A percentile compares a stretch with the other conserved stretches of the same genome.
These are phyloP conservation scores for Neonectria punicea DNA, from an alignment of 2,329 filamentous ascomycete species.

Conservation along the genomic window DNA sequence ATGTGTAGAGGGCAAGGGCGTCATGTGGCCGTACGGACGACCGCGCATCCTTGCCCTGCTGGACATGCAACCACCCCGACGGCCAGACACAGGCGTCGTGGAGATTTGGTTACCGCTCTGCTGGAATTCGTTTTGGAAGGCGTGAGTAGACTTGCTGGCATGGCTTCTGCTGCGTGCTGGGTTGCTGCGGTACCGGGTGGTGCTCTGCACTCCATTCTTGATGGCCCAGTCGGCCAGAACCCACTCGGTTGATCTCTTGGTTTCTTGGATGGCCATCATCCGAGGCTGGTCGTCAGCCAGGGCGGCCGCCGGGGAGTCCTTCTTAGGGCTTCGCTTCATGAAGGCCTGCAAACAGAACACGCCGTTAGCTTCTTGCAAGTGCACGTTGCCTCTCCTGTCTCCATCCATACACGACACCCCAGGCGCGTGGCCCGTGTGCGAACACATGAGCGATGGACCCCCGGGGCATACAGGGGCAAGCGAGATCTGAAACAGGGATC, in stretches of 20 bases:
- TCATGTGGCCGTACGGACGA: conserved; percentile 34
- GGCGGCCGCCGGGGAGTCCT: conserved; percentile 40
- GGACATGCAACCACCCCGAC: conserved; percentile 48
- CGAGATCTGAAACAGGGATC: conserved; percentile 28
- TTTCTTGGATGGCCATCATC: conserved; percentile 44
- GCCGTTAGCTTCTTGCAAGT: conserved; percentile 28
- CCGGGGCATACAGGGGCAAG: conserved; percentile 16
- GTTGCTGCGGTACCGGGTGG: conserved; percentile 77
- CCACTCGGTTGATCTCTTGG: conserved; percentile 81
- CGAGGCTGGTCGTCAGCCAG: conserved; percentile 17
- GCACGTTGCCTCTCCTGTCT: background rate
- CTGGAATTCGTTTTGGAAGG: conserved; percentile 30
- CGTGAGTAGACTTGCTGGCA: conserved; percentile 27
- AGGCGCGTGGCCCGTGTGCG: conserved; percentile 24
- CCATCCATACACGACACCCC: background rate
- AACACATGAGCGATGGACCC: conserved; percentile 14
- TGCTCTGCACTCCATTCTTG: conserved; percentile 80
- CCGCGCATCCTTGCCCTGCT: conserved; percentile 41
- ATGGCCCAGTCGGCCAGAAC: conserved; percentile 77
- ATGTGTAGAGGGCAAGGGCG: conserved; percentile 36
- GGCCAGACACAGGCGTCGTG: conserved; percentile 46
- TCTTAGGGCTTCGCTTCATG: conserved; percentile 51
- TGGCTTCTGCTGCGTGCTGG: conserved; percentile 40
- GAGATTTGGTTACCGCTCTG: conserved; percentile 42
- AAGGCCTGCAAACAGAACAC: conserved; percentile 49